phyloP scores from a whole-genome alignment of 2,329 filamentous ascomycete genomes.

The Alternaria sp. region DNA sequence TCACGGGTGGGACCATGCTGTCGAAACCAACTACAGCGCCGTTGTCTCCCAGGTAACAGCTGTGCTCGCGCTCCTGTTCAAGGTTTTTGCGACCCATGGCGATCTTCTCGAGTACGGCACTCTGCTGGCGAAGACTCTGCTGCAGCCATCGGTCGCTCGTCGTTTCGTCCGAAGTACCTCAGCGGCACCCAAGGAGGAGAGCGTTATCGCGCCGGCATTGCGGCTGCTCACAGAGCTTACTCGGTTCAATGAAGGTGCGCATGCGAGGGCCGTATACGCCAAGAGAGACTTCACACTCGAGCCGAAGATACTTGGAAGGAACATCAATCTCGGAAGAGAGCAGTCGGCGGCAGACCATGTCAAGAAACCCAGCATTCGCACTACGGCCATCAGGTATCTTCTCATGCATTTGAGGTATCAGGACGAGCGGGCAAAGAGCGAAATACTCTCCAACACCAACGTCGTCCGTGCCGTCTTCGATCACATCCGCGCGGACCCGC shows the following conservation, averaged over 20 bases:
- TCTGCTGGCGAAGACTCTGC: constrained; percentile 78
- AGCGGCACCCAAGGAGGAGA: constrained; percentile 81
- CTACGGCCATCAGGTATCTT: constrained; percentile 82
- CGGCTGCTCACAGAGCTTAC: constrained; percentile 86
- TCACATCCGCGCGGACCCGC: constrained; percentile 77
- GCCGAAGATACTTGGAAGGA: constrained; percentile 74
- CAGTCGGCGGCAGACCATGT: constrained; percentile 64
- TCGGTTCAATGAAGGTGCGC: constrained; percentile 81
- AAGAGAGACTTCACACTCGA: constrained; percentile 77
- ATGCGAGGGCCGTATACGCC: constrained; percentile 78
- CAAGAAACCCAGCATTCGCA: constrained; percentile 78
- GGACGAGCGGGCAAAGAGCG: constrained; percentile 76
- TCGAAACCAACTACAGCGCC: constrained; percentile 78
- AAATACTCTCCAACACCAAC: constrained; percentile 78
- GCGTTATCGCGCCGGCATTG: constrained; percentile 86
- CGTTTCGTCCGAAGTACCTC: constrained; percentile 80
- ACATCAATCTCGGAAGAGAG: constrained; percentile 72
- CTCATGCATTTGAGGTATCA: constrained; percentile 80
- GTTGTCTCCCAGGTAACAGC: constrained; percentile 82
- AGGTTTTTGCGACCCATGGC: constrained; percentile 74
- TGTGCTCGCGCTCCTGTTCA: constrained; percentile 80
- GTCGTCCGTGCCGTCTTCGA: constrained; percentile 75
- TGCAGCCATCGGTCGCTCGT: constrained; percentile 82
- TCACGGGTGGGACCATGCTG: constrained; percentile 86
- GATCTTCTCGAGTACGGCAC: constrained; percentile 78